Percentiles rank a stretch among this genome's conserved stretches.
Conservation (phyloP, 805 yeast genomes). For the Blastobotrys chiropterorum region DNA sequence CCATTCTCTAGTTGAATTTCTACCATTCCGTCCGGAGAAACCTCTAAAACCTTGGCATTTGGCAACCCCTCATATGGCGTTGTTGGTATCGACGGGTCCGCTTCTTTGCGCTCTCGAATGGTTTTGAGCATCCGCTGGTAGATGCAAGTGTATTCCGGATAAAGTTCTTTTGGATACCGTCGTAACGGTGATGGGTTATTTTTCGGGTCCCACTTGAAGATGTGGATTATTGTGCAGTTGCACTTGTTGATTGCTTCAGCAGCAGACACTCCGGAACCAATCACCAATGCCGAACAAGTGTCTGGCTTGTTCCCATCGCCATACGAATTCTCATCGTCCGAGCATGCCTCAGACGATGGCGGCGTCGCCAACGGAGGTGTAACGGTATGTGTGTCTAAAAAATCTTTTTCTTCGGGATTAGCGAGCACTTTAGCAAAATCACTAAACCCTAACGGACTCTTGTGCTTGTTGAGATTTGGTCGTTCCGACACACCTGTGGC, state of each 20-base stretch:
- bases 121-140: slow-evolving; percentile 22
- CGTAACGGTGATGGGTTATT: slow-evolving; percentile 24
- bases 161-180: slow-evolving; percentile 26
- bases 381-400: slow-evolving; percentile 1
- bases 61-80: slow-evolving; percentile 19
- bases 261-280: slow-evolving; percentile 32
- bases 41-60: slow-evolving; percentile 15
- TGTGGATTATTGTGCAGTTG: slow-evolving; percentile 18
- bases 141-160: slow-evolving; percentile 29
- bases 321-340: neutral
- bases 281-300: slow-evolving; percentile 13
- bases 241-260: slow-evolving; percentile 28
- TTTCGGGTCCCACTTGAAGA: slow-evolving; percentile 25
- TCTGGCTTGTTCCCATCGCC: neutral
- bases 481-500: slow-evolving; percentile 26
- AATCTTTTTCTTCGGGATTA: neutral
- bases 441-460: neutral
- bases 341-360: neutral
- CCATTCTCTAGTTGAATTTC: slow-evolving; percentile 15
- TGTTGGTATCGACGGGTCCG: neutral
- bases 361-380: slow-evolving; percentile 8
- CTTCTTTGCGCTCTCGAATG: slow-evolving; percentile 7
- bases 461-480: neutral
- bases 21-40: slow-evolving; percentile 14
- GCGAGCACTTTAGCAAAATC: neutral